Evolutionary conservation across 495 filamentous ascomycete genomes (phyloP), one percentile per base, ranked within the genome.

Genomic region (Tricharina praecox): DNA sequence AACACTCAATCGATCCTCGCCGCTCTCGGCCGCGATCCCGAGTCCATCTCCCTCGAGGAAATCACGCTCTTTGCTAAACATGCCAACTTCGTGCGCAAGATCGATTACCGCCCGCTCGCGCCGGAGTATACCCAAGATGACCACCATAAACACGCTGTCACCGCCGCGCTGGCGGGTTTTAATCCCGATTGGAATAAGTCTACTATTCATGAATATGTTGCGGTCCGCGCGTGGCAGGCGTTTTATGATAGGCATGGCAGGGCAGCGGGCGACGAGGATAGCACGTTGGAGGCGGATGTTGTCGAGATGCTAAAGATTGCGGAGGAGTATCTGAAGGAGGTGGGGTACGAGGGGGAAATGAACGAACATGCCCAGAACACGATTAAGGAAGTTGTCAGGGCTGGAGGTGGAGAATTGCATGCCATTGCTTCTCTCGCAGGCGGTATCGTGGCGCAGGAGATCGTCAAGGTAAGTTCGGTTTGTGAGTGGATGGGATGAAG

Each of bases 51-150:
- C 34, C 73, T 78, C 37, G 75, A 76, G 45, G 85, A 93, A 56
- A 78, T 99, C 40, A 86, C 93, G 52, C 71, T 79, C 19, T 99
- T 95, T 64, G 94, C 90, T 73, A 94, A 92, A 65, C 86, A 90
- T 49, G 84, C 92, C 42, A 84, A 83, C 47, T 87, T 88, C 60
- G 82, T 96, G 55, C 90, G 90, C 65, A 70, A 93, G 30, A 80
- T 96, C 28, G 73, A 75, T 18, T 80, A 78, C 16, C 64, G 74
- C 1, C 63, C 68, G 1, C 64, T 83, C 19, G 59, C 66, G 0
- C 67, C 68, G 21, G 58, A 60, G 42, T 56, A 45, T 10, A 54
- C 51, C 11, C 28, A 13, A 11, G 56, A 54, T 3, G 36, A 59
- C 4, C 34, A 49, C 21, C 53, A 55, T 32, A 55, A 50, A 25